Evolutionary conservation across 345 rosid species (phyloP), one percentile per base, ranked within the genome.

Genomic region (Heritiera fomes): DNA sequence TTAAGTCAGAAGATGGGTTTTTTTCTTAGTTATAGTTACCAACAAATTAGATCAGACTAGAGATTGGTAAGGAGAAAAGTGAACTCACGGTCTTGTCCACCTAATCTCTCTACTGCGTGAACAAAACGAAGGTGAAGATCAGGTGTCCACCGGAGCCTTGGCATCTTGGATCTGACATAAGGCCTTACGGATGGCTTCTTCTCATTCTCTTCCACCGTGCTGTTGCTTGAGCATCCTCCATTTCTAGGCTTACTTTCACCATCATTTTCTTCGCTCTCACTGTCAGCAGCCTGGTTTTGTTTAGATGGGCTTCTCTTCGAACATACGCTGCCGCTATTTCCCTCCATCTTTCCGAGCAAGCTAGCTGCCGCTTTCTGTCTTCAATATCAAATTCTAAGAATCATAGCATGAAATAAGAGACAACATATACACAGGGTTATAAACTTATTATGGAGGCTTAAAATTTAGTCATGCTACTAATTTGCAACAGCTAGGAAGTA

Each of bases 91-190:
- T 88, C 86, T 81, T 91, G 94, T 18, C 98, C 98, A 7, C 98
- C 98, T 2, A 94, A 93, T 82, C 87, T 88, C 73, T 91, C 91
- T 43, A 94, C 88, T 3, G 97, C 97, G 63, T 85, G 91, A 76
- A 90, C 78, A 76, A 94, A 94, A 60, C 90, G 84, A 73, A 87
- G 90, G 83, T 94, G 98, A 76, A 94, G 98, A 84, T 92, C 98
- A 0, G 90, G 89, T 17, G 89, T 86, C 98, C 98, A 94, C 38
- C 92, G 87, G 75, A 92, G 88, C 77, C 98, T 80, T 0, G 97
- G 94, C 77, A 84, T 85, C 90, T 88, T 92, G 71, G 97, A 94
- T 85, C 97, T 88, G 69, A 88, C 86, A 79, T 94, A 94, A 38
- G 92, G 90, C 82, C 98, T 77, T 38, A 93, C 91, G 13, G 87